Base-by-base conservation (phyloP, 1,139 yeast species). In the Diutina sp. region DNA sequence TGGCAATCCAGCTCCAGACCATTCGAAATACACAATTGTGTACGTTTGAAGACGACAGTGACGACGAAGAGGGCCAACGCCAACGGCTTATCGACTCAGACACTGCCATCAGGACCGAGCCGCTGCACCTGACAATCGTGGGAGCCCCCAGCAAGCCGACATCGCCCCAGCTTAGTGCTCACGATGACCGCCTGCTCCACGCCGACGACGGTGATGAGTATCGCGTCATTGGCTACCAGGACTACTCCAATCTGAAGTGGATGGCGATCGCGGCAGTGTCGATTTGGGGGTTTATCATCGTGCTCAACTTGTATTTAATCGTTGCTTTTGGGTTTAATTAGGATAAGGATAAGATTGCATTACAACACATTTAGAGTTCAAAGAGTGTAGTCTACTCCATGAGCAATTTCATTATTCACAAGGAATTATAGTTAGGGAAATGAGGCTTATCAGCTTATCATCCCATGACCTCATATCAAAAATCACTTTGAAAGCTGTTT, bases 241-340 rank as follows among this genome's bases (percentile, higher is more conserved):
- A 50, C 29, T 50, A 50, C 14, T 38, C 53, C 28, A 50, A 50
- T 38, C 53, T 50, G 53, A 21, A 38, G n/a, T 14, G 16, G 28
- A 16, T 50, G 28, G 53, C 53, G 12, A 28, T 18, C 9, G 25
- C 32, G 41, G 53, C 53, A 11, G 65, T 80, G 7, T 57, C 76
- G 53, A 71, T 78, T 6, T 81, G 85, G 85, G 74, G 74, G 1
- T 73, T 80, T 58, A 78, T 81, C 54, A 73, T 83, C 2, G 65
- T 76, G 50, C 72, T 81, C 62, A 81, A 81, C 60, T 67, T 77
- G 55, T 80, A 78, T 69, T 72, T 81, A 63, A 70, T 81, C 53
- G 72, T 51, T n/a, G 54, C 53, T 38, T 50, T 50, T 50, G 53
- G 53, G 53, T 50, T 50, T 50, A 50, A 12, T 32, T 50, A 50